Evolutionary conservation across 2,329 filamentous ascomycete species (phyloP).

Genomic region (Colletotrichum liriopes): DNA sequence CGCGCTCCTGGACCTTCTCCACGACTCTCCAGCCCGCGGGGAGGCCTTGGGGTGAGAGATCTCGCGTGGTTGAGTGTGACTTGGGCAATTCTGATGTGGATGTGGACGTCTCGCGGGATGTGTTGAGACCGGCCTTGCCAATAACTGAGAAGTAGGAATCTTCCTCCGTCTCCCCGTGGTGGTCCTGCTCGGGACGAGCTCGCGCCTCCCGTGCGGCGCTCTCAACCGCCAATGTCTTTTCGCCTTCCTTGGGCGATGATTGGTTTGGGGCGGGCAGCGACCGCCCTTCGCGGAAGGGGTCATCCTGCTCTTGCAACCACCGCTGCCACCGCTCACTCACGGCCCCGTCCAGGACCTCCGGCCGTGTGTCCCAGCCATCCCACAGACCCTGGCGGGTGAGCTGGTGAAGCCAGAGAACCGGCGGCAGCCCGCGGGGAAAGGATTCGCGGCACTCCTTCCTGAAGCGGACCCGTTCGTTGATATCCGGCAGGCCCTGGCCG

Average conservation of each 20-base stretch:
- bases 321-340: constrained; percentile 42
- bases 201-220: not conserved
- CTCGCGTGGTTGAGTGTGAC: constrained; percentile 22
- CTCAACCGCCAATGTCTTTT: not conserved
- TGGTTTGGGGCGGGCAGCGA: not conserved
- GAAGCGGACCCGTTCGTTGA: constrained; percentile 54
- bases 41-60: constrained; percentile 28
- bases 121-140: constrained; percentile 30
- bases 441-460: constrained; percentile 56
- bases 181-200: constrained; percentile 5
- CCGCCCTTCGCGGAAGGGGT: constrained; percentile 31
- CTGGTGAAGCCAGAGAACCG: constrained; percentile 58
- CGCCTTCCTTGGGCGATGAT: not conserved
- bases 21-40: constrained; percentile 39
- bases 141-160: constrained; percentile 38
- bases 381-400: constrained; percentile 43
- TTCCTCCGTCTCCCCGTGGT: constrained; percentile 34
- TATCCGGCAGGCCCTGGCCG: constrained; percentile 59
- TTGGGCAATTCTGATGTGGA: not conserved
- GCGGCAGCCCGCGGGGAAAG: constrained; percentile 59
- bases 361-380: constrained; percentile 43
- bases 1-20: constrained; percentile 35
- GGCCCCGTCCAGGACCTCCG: constrained; percentile 35
- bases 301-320: constrained; percentile 41
- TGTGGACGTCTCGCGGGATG: constrained; percentile 22